Percentiles rank a stretch among this genome's conserved stretches.
phyloP scores from a whole-genome alignment of 495 filamentous ascomycete genomes.

The Echria macrotheca region DNA sequence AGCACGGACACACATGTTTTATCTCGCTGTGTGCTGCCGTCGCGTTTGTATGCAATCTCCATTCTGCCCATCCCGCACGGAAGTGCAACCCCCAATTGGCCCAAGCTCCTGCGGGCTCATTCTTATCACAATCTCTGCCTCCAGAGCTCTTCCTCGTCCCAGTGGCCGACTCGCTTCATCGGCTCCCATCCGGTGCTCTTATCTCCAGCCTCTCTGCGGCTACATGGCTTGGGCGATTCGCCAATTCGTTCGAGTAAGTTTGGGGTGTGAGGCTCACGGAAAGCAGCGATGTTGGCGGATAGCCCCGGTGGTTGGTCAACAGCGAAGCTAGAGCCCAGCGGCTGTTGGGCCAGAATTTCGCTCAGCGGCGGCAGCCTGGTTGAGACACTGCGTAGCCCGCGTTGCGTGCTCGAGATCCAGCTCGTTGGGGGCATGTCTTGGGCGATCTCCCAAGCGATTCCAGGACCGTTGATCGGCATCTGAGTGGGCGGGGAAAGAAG shows the following conservation, averaged over 20 bases:
- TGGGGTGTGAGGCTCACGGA: neutral
- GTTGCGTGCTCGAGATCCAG: neutral
- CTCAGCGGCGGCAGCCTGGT: too few species aligned
- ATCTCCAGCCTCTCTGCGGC: conserved; percentile 8
- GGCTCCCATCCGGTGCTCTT: neutral
- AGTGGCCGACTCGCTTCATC: conserved; percentile 5
- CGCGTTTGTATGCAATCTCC: conserved; percentile 1
- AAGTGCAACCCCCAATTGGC: conserved; percentile 16
- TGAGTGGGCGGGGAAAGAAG: too few species aligned
- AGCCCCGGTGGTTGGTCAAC: conserved; percentile 5
- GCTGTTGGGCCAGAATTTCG: neutral
- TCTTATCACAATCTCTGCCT: conserved; percentile 1
- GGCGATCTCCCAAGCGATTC: too few species aligned
- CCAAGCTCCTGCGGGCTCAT: conserved; percentile 12
- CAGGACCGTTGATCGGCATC: neutral
- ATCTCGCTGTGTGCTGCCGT: neutral
- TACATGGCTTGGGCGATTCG: conserved; percentile 7
- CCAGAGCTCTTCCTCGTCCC: neutral
- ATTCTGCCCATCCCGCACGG: conserved; percentile 14
- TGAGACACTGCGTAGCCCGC: neutral
- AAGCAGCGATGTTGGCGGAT: neutral
- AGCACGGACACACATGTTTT: neutral
- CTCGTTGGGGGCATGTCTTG: neutral
- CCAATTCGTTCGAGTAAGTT: conserved; percentile 17
- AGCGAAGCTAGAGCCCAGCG: neutral